Base-by-base conservation (phyloP, 2,329 filamentous ascomycete genomes). In the Emergomyces africanus region DNA sequence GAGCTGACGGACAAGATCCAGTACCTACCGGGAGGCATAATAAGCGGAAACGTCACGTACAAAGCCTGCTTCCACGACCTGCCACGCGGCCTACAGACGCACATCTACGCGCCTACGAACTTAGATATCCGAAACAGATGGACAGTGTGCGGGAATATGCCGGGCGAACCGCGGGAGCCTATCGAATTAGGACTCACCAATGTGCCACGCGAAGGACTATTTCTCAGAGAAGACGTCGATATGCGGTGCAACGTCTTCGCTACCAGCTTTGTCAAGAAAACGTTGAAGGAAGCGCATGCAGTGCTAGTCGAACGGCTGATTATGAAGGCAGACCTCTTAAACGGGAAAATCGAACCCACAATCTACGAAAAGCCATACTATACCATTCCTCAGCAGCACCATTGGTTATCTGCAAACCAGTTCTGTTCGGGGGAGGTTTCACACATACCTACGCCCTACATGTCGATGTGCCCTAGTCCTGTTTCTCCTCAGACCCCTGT, bases 181-280 rank as follows among this genome's bases (percentile, higher is more conserved):
- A 73, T 81, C 12, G 88, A 92, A 73, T 72, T 88, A 25, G 87
- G 85, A 5, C 46, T 66, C 3, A 72, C 88, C 5, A 80, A 80
- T 15, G 82, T 80, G 0, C 89, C 89, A 0, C 72, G 79, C 25
- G 76, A 82, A 46, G 90, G 89, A 0, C 75, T 95, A 14, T 95
- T 90, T 69, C 76, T 95, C 48, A 80, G 87, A n/a, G 90, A 95
- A 76, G 90, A 95, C 64, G 85, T 94, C 54, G 86, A 90, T 63
- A 84, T 95, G 78, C 81, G 81, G 60, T 95, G 89, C 75, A 92
- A 90, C 67, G 76, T 90, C 60, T 76, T 94, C 62, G 81, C 94
- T 76, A 80, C 84, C 0, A 74, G 76, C 8, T 95, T 95, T 67
- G 87, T 95, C 60, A 91, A 88, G 77, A 88, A 84, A 74, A 94